phyloP scores from a whole-genome alignment of 2,329 filamentous ascomycete genomes.

The Ceratocystis albifundus region DNA sequence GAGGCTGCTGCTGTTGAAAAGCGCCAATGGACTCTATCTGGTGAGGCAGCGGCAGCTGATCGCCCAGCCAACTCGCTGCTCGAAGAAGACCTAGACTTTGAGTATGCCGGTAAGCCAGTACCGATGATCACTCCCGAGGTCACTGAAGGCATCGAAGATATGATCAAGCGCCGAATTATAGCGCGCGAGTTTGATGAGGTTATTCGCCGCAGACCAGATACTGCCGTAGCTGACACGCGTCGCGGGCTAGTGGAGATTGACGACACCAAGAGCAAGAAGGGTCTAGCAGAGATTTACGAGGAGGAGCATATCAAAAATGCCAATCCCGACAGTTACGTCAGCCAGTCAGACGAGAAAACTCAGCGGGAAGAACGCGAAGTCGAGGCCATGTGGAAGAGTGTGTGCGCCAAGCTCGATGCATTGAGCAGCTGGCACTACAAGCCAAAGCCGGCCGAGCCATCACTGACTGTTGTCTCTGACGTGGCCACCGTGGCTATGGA shows the following conservation, averaged over 20 bases:
- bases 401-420: conserved; percentile 70
- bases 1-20: conserved; percentile 84
- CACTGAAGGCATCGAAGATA: conserved; percentile 79
- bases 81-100: conserved; percentile 91
- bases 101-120: conserved; percentile 86
- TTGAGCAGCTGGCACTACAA: conserved; percentile 93
- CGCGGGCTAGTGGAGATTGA: conserved; percentile 71
- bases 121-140: conserved; percentile 87
- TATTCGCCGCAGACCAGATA: conserved; percentile 64
- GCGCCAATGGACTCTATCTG: conserved; percentile 78
- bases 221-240: conserved; percentile 49
- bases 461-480: conserved; percentile 76
- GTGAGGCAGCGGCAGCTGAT: conserved; percentile 73
- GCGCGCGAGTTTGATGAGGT: conserved; percentile 89
- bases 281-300: conserved; percentile 87
- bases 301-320: conserved; percentile 71
- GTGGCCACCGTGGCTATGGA: conserved; percentile 90
- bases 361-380: conserved; percentile 76
- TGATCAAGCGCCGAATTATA: conserved; percentile 88
- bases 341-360: conserved; percentile 69
- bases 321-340: conserved; percentile 69
- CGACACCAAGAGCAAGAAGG: conserved; percentile 75
- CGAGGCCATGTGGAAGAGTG: conserved; percentile 66
- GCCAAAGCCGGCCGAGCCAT: conserved; percentile 71
- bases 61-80: conserved; percentile 84